Evolutionary conservation across 1,284 basidiomycete species (phyloP), one percentile per base, ranked within the genome.

Genomic region (Boletellus deceptivus): DNA sequence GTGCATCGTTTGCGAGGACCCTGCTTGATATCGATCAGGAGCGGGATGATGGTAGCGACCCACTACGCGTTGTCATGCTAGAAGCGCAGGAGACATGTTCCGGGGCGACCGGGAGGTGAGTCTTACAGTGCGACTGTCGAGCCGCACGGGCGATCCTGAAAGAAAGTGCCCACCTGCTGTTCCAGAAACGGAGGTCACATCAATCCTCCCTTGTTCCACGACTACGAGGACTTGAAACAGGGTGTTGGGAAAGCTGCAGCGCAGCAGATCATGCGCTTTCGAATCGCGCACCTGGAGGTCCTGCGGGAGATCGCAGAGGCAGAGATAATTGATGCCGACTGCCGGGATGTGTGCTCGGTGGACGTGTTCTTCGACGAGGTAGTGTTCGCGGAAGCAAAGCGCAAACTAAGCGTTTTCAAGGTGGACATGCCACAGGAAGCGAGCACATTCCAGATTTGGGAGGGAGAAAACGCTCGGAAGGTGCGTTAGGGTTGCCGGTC

Each of bases 171-270:
- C 6, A 33, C 22, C 27, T 27, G 41, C 31, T 14, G 29, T 14
- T 34, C 16, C 31, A 85, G 86, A 54, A 89, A 89, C 54, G 86
- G 86, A 2, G 86, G 86, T 0, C 86, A 89, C 59, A 77, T 86
- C 43, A 83, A 79, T 20, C 82, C 85, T 1, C 70, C 77, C 4
- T 62, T 84, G 2, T 87, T 81, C 56, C 76, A 79, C 34, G 83
- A 86, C 53, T 86, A 86, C 57, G 55, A 60, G 1, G 59, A 69
- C n/a, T 65, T 86, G 31, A 81, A 78, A 60, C 62, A 70, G 48
- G 55, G 62, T 29, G 63, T 77, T 53, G 85, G 85, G 3, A 56
- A 63, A 14, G 63, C 71, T 8, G 63, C 66, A 22, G 83, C 86
- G 0, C 71, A 75, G 58, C 68, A 75, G 50, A 79, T 86, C 40